Conservation (phyloP, 106 monocot genomes). For the Allium cepa region DNA sequence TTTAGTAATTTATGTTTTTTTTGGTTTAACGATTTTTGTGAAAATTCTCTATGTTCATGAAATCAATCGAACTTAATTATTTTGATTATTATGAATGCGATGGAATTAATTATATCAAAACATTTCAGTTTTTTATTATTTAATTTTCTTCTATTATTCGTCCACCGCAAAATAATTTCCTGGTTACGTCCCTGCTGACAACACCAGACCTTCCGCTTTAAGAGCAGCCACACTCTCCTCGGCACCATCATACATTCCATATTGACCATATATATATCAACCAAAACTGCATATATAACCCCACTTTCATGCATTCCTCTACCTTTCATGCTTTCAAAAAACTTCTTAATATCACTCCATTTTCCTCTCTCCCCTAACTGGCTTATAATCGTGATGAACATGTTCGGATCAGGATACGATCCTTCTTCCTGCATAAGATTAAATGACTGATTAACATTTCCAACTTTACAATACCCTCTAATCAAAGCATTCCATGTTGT, state of each 20-base stretch:
- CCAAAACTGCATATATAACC: constrained; percentile 51
- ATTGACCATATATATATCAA: constrained; percentile 86
- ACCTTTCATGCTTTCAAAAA: constrained; percentile 52
- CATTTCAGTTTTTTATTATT: too few relatives aligned
- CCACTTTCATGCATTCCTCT: constrained; percentile 49
- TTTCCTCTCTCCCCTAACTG: constrained; percentile 55
- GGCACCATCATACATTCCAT: constrained; percentile 53
- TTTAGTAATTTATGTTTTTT: too few relatives aligned
- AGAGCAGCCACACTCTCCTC: constrained; percentile 56
- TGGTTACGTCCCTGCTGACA: constrained; percentile 48
- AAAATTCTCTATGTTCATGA: too few relatives aligned
- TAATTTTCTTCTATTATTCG: too few relatives aligned
- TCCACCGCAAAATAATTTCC: too few relatives aligned
- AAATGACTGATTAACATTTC: constrained; percentile 46
- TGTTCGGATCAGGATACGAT: constrained; percentile 68
- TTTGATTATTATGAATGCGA: too few relatives aligned
- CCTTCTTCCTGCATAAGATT: constrained; percentile 69
- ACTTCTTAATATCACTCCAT: constrained; percentile 51
- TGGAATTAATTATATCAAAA: too few relatives aligned
- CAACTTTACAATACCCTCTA: constrained; percentile 49
- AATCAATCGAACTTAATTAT: too few relatives aligned
- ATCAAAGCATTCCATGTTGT: constrained; percentile 64
- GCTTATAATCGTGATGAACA: constrained; percentile 50
- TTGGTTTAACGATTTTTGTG: too few relatives aligned
- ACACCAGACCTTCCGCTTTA: constrained; percentile 52